Evolutionary conservation across 306 rosid species (phyloP).

Genomic region (Prunus kanzakura): DNA sequence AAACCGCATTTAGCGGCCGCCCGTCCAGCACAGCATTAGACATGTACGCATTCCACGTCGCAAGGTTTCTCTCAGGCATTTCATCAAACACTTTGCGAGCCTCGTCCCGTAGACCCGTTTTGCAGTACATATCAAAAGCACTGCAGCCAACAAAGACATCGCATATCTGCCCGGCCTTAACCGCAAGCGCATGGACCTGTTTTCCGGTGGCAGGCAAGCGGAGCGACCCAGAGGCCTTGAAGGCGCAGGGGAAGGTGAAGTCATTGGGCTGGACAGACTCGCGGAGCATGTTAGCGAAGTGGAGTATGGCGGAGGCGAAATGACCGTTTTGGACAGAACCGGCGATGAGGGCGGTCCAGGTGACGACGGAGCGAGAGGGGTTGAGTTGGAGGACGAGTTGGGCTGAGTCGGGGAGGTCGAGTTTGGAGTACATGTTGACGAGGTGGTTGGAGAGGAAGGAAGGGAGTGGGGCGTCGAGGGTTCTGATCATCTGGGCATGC

Average conservation of each 20-base stretch:
- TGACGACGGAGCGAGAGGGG: conserved; percentile 64
- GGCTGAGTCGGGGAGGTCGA: conserved; percentile 62
- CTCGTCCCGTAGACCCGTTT: conserved; percentile 47
- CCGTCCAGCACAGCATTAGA: conserved; percentile 68
- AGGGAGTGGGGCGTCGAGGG: conserved; percentile 49
- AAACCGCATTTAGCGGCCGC: conserved; percentile 36
- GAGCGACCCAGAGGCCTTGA: conserved; percentile 64
- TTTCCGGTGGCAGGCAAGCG: conserved; percentile 49
- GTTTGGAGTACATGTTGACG: conserved; percentile 87
- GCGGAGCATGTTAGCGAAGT: conserved; percentile 62
- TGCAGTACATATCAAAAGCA: conserved; percentile 76
- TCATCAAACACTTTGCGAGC: conserved; percentile 67
- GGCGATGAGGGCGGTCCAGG: conserved; percentile 84
- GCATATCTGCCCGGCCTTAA: conserved; percentile 53
- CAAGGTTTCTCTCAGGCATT: conserved; percentile 69
- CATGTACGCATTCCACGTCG: conserved; percentile 80
- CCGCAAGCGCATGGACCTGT: conserved; percentile 67
- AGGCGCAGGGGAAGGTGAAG: conserved; percentile 76
- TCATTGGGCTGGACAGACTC: conserved; percentile 64
- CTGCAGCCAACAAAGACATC: conserved; percentile 87
- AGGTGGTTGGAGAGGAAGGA: conserved; percentile 73
- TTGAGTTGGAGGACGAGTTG: conserved; percentile 56
- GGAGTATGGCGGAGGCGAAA: conserved; percentile 43
- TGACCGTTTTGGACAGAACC: conserved; percentile 69
- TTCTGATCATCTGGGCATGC: conserved; percentile 65